These are phyloP conservation scores for Phytophthora multivora DNA, from an alignment of 352 stramenopile species.

Conservation along the genomic window DNA sequence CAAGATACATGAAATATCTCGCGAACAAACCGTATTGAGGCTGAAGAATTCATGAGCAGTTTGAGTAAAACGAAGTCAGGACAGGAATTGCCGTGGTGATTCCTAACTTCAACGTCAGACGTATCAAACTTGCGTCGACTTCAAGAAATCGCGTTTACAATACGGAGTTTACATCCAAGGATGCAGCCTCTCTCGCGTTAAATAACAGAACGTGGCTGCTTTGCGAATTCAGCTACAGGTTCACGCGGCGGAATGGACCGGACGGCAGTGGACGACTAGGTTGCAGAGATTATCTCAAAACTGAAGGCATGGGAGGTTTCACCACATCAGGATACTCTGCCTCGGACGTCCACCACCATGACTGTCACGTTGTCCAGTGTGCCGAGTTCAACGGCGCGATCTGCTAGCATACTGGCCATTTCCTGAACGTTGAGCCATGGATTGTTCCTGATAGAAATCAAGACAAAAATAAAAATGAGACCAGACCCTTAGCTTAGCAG, in stretches of 20 bases:
- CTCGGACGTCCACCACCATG: constrained; percentile 69
- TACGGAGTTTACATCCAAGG: constrained; percentile 17
- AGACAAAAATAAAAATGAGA: constrained; percentile 5
- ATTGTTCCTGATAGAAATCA: constrained; percentile 48
- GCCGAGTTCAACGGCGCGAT: constrained; percentile 69
- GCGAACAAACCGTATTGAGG: too few species aligned
- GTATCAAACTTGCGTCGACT: background rate
- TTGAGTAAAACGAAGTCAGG: background rate
- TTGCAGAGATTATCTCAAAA: constrained; percentile 13
- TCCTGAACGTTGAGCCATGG: constrained; percentile 67
- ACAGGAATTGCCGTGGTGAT: too few species aligned
- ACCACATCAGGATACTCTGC: constrained; percentile 24
- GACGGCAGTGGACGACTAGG: background rate
- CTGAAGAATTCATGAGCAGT: too few species aligned
- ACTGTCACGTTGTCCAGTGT: constrained; percentile 84
- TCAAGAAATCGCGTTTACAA: constrained; percentile 18
- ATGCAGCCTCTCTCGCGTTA: constrained; percentile 29
- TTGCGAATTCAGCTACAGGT: constrained; percentile 10
- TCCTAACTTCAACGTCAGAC: background rate
- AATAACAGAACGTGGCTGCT: constrained; percentile 30
- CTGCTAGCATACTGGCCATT: constrained; percentile 61
- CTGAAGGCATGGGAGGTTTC: background rate
- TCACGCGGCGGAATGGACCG: constrained; percentile 12
- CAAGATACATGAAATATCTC: background rate
- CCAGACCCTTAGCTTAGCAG: constrained; percentile 9